phyloP scores from a whole-genome alignment of 495 filamentous ascomycete species.

The Niebla homalea region DNA sequence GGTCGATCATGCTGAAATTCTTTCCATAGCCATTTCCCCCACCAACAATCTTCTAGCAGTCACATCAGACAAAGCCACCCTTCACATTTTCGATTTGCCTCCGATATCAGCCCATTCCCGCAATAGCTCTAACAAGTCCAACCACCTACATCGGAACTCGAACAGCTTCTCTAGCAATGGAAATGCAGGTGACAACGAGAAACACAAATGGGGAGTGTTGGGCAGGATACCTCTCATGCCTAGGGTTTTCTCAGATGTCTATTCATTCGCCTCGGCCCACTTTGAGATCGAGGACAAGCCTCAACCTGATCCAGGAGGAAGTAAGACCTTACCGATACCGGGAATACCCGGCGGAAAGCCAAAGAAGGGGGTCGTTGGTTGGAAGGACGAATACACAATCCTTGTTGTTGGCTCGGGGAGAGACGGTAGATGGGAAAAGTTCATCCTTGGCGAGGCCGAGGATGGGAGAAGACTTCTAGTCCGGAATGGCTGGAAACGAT shows the following conservation, averaged over 20 bases:
- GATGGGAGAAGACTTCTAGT: conserved; percentile 48
- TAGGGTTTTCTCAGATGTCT: conserved; percentile 69
- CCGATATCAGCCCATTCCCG: conserved; percentile 21
- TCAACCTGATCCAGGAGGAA: conserved; percentile 24
- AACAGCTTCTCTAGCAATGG: conserved; percentile 21
- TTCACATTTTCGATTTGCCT: conserved; percentile 81
- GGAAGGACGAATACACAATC: conserved; percentile 54
- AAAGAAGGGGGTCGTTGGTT: conserved; percentile 64
- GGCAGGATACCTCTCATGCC: conserved; percentile 68
- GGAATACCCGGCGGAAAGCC: conserved; percentile 42
- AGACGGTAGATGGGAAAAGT: conserved; percentile 77
- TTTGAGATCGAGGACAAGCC: conserved; percentile 71
- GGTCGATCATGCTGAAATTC: conserved; percentile 76
- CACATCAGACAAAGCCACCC: conserved; percentile 91
- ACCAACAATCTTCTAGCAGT: conserved; percentile 66
- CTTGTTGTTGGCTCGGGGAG: conserved; percentile 68
- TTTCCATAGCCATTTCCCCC: conserved; percentile 76
- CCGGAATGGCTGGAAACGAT: conserved; percentile 71
- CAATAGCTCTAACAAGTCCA: conserved; percentile 10
- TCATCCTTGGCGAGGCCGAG: conserved; percentile 48
- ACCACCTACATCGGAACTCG: conserved; percentile 28
- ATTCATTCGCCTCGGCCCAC: conserved; percentile 58
- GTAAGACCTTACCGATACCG: conserved; percentile 24
- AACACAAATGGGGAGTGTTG: conserved; percentile 68
- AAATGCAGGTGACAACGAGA: conserved; percentile 33